Conservation (phyloP, 805 yeast species). For the Pichia insulana region DNA sequence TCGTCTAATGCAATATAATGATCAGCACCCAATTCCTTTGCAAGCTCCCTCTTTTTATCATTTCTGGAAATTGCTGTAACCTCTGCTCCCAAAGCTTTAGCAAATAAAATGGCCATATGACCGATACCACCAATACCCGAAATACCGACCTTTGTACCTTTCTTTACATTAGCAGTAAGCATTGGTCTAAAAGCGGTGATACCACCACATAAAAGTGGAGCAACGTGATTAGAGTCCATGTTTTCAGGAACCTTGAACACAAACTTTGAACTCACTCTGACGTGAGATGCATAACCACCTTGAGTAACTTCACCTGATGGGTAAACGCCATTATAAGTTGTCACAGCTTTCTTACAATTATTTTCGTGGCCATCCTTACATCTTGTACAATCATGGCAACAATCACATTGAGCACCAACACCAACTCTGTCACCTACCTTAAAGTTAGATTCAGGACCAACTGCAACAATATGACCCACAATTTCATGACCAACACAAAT, state of each 20-base stretch:
- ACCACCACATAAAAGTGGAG: conserved; percentile 52
- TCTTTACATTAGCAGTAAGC: conserved; percentile 32
- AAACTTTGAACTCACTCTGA: conserved; percentile 35
- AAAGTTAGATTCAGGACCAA: conserved; percentile 28
- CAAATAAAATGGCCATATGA: conserved; percentile 39
- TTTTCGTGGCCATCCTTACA: conserved; percentile 31
- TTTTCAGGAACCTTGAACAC: conserved; percentile 41
- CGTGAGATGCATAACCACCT: conserved; percentile 45
- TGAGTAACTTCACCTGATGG: conserved; percentile 35
- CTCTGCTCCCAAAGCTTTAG: conserved; percentile 52
- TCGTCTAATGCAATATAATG: conserved; percentile 47
- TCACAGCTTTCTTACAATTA: conserved; percentile 41
- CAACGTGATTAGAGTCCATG: conserved; percentile 34
- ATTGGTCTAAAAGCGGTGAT: conserved; percentile 46
- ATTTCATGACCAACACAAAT: conserved; percentile 39
- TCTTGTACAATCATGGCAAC: conserved; percentile 33
- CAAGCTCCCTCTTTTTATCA: conserved; percentile 40
- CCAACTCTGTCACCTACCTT: conserved; percentile 45
- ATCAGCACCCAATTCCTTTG: conserved; percentile 44
- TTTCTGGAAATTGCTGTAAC: conserved; percentile 50
- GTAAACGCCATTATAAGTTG: conserved; percentile 45
- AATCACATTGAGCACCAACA: conserved; percentile 36
- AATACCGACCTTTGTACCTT: conserved; percentile 44
- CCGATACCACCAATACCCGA: conserved; percentile 41
- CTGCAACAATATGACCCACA: conserved; percentile 33